phyloP scores from a whole-genome alignment of 441 rosid genomes.

The Breynia disticha region DNA sequence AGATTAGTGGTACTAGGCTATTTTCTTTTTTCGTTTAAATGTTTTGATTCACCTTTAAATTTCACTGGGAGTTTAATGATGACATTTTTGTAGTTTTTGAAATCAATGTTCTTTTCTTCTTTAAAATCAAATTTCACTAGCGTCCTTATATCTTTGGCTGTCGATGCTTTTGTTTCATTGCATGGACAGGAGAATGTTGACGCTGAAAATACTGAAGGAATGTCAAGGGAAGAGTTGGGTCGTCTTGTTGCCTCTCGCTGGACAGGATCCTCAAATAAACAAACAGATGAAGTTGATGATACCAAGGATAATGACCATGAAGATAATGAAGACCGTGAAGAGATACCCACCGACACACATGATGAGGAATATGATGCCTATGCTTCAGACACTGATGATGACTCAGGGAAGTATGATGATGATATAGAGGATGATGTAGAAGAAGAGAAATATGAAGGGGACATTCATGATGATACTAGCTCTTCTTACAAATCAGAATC shows the following conservation, averaged over 20 bases:
- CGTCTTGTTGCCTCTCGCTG: slow-evolving; percentile 96
- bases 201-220: slow-evolving; percentile 45
- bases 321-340: slow-evolving; percentile 38
- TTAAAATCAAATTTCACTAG: too few species aligned
- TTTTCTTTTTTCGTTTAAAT: too few species aligned
- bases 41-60: too few species aligned
- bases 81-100: too few species aligned
- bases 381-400: slow-evolving; percentile 71
- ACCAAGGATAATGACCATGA: slow-evolving; percentile 28
- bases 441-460: slow-evolving; percentile 38
- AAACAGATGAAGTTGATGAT: slow-evolving; percentile 26
- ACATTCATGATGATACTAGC: slow-evolving; percentile 35
- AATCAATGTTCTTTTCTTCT: too few species aligned
- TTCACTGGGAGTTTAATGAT: too few species aligned
- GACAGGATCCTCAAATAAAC: slow-evolving; percentile 66
- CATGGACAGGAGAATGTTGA: slow-evolving; percentile 32
- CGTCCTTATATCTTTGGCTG: too few species aligned
- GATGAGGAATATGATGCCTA: slow-evolving; percentile 57
- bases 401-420: slow-evolving; percentile 40
- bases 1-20: too few species aligned
- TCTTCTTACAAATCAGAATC: slow-evolving; percentile 46
- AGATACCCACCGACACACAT: slow-evolving; percentile 25
- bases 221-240: slow-evolving; percentile 94
- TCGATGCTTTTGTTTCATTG: not conserved
- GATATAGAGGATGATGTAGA: slow-evolving; percentile 46